These are phyloP conservation scores for Colletotrichum euphorbiae DNA, from an alignment of 2,329 filamentous ascomycete genomes.

Conservation along the genomic window DNA sequence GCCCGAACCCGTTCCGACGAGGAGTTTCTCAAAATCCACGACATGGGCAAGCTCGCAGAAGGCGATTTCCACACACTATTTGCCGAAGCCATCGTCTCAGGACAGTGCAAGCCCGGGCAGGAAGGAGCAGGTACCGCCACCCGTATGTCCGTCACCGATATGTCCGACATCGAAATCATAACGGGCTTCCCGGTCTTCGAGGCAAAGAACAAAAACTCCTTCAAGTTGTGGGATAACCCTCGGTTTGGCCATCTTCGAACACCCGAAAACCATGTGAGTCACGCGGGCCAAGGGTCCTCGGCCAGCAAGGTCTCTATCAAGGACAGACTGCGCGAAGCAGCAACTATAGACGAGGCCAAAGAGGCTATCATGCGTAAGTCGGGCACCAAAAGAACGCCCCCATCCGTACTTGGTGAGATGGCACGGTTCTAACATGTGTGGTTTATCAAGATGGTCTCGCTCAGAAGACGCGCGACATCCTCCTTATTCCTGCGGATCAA, in stretches of 20 bases:
- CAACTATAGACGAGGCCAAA: conserved; percentile 8
- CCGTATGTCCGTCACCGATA: conserved; percentile 9
- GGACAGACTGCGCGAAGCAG: conserved; percentile 4
- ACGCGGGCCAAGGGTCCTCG: neutral
- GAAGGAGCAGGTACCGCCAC: neutral
- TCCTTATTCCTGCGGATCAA: conserved; percentile 16
- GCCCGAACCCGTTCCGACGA: conserved; percentile 35
- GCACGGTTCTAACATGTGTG: neutral
- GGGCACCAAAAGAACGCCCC: neutral
- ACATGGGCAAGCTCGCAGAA: conserved; percentile 39
- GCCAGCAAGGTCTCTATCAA: conserved; percentile 3
- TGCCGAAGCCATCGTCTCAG: conserved; percentile 53
- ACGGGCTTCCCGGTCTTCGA: conserved; percentile 2
- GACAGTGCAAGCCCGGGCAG: conserved; percentile 10
- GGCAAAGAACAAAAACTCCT: conserved; percentile 7
- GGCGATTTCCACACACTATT: conserved; percentile 56
- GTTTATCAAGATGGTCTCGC: conserved; percentile 3
- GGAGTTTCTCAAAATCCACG: conserved; percentile 16
- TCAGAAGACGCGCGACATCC: conserved; percentile 13
- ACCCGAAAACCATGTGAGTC: neutral
- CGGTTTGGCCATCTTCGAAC: conserved; percentile 18
- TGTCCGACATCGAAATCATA: conserved; percentile 14
- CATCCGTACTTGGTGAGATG: neutral
- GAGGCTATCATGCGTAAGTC: conserved; percentile 14
- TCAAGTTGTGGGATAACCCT: conserved; percentile 23